Evolutionary conservation across 202 grass and related monocot genomes (phyloP).

Genomic region (Zizania palustris): DNA sequence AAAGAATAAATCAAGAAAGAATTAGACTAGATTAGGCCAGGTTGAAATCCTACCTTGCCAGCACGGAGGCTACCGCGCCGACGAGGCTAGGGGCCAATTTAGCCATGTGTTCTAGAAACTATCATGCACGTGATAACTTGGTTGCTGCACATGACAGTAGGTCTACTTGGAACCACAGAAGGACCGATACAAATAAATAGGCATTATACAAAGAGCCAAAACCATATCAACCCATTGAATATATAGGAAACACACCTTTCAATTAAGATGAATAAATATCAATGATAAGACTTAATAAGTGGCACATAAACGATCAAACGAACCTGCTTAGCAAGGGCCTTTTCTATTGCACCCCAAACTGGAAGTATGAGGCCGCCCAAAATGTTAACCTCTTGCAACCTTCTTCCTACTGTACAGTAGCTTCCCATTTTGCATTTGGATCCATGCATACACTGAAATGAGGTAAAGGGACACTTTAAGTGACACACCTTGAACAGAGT

Average conservation of each 20-base stretch:
- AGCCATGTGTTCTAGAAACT: no score
- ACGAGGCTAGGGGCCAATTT: no score
- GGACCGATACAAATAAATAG: constrained; percentile 25
- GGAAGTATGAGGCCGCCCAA: constrained; percentile 99
- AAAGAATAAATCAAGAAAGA: no score
- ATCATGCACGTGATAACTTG: no score
- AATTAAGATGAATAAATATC: constrained; percentile 21
- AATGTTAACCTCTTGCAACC: constrained; percentile 90
- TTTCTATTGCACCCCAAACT: constrained; percentile 91
- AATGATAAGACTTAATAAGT: constrained; percentile 22
- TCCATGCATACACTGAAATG: constrained; percentile 98
- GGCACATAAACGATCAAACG: constrained; percentile 41
- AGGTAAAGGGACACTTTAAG: constrained; percentile 28
- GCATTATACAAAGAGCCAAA: neutral
- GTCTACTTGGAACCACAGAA: constrained; percentile 27
- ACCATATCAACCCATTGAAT: constrained; percentile 36
- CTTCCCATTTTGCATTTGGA: constrained; percentile 92
- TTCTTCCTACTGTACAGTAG: constrained; percentile 93
- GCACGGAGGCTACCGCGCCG: no score
- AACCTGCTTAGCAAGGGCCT: constrained; percentile 92
- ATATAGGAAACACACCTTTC: constrained; percentile 6
- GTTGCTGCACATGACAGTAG: no score
- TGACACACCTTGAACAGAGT: neutral
- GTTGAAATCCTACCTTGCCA: no score
- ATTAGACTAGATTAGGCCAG: no score